Evolutionary conservation across 1,284 basidiomycete species (phyloP), one percentile per base, ranked within the genome.

Genomic region (Leccinum pachyderme): DNA sequence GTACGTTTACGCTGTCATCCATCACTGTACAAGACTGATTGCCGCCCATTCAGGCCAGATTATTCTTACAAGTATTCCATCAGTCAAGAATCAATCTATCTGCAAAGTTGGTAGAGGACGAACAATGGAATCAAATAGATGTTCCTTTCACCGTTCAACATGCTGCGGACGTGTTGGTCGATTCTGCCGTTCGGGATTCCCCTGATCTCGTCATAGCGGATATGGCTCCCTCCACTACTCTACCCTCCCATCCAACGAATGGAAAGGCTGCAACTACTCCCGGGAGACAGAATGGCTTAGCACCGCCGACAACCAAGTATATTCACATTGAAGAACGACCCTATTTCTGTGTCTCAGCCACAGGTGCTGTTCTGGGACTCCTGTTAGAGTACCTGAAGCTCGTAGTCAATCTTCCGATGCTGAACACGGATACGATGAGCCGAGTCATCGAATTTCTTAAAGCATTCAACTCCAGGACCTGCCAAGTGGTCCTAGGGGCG

Each of bases 381-480:
- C 75, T 98, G 13, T 70, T 85, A 45, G 95, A 98, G 69, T 99
- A 99, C 72, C 77, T 98, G 55, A 83, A 85, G 58, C 81, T 98
- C 47, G 87, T 98, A 56, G 81, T 95, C 66, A 98, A 96, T 67
- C 75, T 98, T 60, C 83, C 91, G 28, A 81, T 91, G 69, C 80
- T 98, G 48, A 95, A 93, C 43, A 97, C 92, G 52, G 97, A 99
- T 69, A 86, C 89, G 28, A 97, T 99, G 91, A 85, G 87, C 55
- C 85, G 93, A 41, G 82, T 95, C 13, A 93, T 99, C 63, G 97
- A 99, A 72, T 96, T 97, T 67, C 77, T 99, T 59, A 98, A 97
- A 75, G 87, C 93, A 31, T 99, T 98, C 80, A 99, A 99, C 72
- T 99, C 97, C 43, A 80, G 96, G 59, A 98, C 94, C 1, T 99